Conservation (phyloP, 1,139 yeast species). For the Geotrichum fermentans region DNA sequence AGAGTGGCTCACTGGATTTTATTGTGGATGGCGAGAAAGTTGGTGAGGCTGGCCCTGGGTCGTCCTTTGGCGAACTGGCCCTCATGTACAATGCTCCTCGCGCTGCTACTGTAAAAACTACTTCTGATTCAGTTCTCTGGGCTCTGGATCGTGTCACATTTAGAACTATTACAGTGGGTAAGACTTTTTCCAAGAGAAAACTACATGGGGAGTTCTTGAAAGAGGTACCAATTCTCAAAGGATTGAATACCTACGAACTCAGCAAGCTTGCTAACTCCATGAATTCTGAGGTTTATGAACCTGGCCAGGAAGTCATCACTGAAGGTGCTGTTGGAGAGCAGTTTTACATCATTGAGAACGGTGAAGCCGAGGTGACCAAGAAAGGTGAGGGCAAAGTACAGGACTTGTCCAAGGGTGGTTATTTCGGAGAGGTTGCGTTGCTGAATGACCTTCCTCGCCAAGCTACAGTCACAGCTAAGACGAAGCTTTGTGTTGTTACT, state of each 20-base stretch:
- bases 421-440: slow-evolving; percentile 93
- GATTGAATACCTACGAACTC: slow-evolving; percentile 74
- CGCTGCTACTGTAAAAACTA: slow-evolving; percentile 89
- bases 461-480: slow-evolving; percentile 81
- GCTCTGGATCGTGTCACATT: slow-evolving; percentile 91
- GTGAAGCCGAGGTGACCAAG: slow-evolving; percentile 70
- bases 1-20: slow-evolving; percentile 77
- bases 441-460: slow-evolving; percentile 89
- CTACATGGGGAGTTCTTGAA: slow-evolving; percentile 86
- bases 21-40: slow-evolving; percentile 70
- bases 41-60: slow-evolving; percentile 72
- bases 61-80: slow-evolving; percentile 94
- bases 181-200: slow-evolving; percentile 82
- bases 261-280: slow-evolving; percentile 93
- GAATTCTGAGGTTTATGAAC: slow-evolving; percentile 65
- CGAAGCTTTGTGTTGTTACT: slow-evolving; percentile 79
- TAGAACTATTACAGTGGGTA: slow-evolving; percentile 83
- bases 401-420: slow-evolving; percentile 71
- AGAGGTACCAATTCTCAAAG: slow-evolving; percentile 74
- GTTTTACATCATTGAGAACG: slow-evolving; percentile 84
- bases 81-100: slow-evolving; percentile 96
- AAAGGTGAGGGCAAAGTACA: slow-evolving; percentile 58
- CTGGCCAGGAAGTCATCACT: slow-evolving; percentile 69
- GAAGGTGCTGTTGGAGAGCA: slow-evolving; percentile 93
- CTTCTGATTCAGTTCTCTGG: slow-evolving; percentile 72